Evolutionary conservation across 2,329 filamentous ascomycete genomes (phyloP).

Genomic region (Colletotrichum somersetense): DNA sequence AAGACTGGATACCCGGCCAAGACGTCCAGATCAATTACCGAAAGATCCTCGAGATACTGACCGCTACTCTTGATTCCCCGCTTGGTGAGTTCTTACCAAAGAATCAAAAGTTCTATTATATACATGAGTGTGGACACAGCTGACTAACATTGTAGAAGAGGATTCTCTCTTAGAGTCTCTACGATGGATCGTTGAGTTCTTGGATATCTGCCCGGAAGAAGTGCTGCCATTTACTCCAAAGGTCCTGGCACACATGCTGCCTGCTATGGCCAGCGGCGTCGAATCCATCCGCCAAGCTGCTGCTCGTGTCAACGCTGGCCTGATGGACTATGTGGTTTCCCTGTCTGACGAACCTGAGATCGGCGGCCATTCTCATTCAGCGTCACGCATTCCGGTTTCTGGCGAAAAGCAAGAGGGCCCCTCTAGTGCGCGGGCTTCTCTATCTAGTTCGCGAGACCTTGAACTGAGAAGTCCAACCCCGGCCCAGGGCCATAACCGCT

Average conservation of each 20-base stretch:
- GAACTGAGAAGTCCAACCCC: constrained; percentile 67
- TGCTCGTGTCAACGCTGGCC: constrained; percentile 86
- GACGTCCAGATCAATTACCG: constrained; percentile 95
- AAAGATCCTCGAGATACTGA: constrained; percentile 91
- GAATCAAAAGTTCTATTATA: not conserved
- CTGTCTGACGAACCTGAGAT: constrained; percentile 77
- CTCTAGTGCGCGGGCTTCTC: constrained; percentile 64
- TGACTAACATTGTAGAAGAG: constrained; percentile 72
- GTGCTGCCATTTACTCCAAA: constrained; percentile 95
- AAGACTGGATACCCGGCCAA: constrained; percentile 97
- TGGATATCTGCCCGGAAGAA: constrained; percentile 97
- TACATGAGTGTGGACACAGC: not conserved
- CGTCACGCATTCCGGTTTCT: constrained; percentile 58
- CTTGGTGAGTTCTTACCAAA: constrained; percentile 66
- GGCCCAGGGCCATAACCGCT: constrained; percentile 57
- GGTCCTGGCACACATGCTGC: constrained; percentile 90
- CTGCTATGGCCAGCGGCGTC: constrained; percentile 91
- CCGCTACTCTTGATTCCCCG: constrained; percentile 87
- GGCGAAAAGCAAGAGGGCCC: constrained; percentile 61
- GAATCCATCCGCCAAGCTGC: constrained; percentile 91
- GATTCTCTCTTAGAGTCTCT: constrained; percentile 92
- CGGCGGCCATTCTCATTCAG: constrained; percentile 50
- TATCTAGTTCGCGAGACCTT: constrained; percentile 66
- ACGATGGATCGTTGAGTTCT: constrained; percentile 95
- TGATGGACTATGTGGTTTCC: constrained; percentile 95